phyloP scores from a whole-genome alignment of 768 basidiomycete species.

The Trametes maxima region DNA sequence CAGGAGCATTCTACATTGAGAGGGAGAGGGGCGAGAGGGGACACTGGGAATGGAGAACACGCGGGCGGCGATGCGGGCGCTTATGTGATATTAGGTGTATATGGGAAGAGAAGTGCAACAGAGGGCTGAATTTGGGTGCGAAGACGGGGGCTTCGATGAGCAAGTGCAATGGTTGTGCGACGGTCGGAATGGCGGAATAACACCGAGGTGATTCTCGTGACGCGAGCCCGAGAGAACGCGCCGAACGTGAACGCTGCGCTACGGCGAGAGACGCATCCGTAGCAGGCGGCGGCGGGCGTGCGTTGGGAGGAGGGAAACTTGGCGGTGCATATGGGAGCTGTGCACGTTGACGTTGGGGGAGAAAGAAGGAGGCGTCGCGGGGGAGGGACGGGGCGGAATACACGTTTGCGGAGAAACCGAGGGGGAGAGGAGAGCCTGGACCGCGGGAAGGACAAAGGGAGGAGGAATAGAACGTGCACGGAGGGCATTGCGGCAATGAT shows the following conservation, averaged over 20 bases:
- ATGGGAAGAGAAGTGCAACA: background rate
- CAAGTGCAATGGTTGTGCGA: background rate
- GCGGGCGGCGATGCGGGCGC: slow-evolving; percentile 2
- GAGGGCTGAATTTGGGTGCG: background rate
- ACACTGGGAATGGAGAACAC: slow-evolving; percentile 1
- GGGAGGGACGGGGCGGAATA: background rate
- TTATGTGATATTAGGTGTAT: background rate
- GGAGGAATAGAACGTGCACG: slow-evolving; percentile 15
- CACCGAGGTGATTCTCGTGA: slow-evolving; percentile 10
- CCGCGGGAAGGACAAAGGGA: background rate
- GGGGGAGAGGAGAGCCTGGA: background rate
- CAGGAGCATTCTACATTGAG: slow-evolving; percentile 13
- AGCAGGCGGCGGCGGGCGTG: background rate
- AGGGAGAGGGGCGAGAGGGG: background rate
- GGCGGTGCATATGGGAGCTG: background rate
- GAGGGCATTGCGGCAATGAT: too few species aligned
- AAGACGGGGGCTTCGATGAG: background rate
- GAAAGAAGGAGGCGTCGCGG: background rate
- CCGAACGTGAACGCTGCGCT: background rate
- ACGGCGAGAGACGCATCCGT: background rate
- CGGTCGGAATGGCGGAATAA: slow-evolving; percentile 5
- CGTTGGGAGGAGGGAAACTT: background rate
- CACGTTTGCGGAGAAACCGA: slow-evolving; percentile 10
- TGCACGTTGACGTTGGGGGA: background rate
- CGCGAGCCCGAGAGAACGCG: slow-evolving; percentile 1